Conservation (phyloP, 202 grass and related monocot genomes). For the Digitaria exilis region DNA sequence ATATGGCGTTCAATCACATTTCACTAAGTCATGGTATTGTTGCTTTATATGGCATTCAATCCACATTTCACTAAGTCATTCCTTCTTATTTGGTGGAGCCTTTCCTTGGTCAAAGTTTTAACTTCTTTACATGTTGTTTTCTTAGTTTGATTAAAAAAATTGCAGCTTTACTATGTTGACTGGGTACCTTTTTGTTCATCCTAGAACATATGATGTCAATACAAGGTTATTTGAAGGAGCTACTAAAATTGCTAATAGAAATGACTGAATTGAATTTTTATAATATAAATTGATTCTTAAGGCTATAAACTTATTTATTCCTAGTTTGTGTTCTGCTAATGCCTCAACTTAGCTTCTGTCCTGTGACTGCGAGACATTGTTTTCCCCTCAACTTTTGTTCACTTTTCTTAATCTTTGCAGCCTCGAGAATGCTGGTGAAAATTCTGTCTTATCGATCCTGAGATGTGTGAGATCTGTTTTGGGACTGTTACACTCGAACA, state of each 20-base stretch:
- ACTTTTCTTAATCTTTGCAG: constrained; percentile 53
- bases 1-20: background rate
- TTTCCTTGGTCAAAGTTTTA: background rate
- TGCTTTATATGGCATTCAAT: background rate
- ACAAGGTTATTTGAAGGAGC: background rate
- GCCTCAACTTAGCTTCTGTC: constrained; percentile 3
- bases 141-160: constrained; percentile 11
- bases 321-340: constrained; percentile 33
- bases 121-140: constrained; percentile 24
- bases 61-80: background rate
- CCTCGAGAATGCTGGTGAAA: constrained; percentile 91
- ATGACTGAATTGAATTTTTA: background rate
- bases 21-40: background rate
- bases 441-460: constrained; percentile 76
- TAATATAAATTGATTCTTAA: constrained; percentile 18
- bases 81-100: constrained; percentile 13
- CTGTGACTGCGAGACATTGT: constrained; percentile 32
- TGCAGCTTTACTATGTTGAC: constrained; percentile 18
- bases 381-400: background rate
- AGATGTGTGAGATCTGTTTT: constrained; percentile 83
- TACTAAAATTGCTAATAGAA: background rate
- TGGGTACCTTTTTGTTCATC: constrained; percentile 19
- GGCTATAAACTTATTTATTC: constrained; percentile 1
- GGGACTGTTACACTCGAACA: constrained; percentile 52
- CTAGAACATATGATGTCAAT: constrained; percentile 18